Conservation (phyloP, 768 basidiomycete species). For the Russula compacta region DNA sequence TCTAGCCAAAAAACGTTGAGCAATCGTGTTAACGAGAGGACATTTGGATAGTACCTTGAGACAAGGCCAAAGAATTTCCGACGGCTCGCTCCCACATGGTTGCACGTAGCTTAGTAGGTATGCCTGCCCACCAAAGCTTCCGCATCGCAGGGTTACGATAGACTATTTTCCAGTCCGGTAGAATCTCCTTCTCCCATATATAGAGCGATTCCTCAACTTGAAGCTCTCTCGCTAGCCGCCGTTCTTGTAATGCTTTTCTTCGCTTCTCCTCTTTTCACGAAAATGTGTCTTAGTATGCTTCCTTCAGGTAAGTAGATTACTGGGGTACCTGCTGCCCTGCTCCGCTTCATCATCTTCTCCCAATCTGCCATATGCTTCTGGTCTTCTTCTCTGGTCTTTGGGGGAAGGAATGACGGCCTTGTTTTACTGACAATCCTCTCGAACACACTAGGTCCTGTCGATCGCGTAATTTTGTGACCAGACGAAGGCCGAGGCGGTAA, state of each 20-base stretch:
- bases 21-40: neutral
- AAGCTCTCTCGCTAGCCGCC: conserved; percentile 53
- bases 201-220: conserved; percentile 60
- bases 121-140: conserved; percentile 81
- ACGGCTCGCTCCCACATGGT: conserved; percentile 79
- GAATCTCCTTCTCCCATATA: conserved; percentile 69
- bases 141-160: conserved; percentile 54
- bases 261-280: conserved; percentile 55
- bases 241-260: conserved; percentile 50
- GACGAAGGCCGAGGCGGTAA: conserved; percentile 18
- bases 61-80: conserved; percentile 73
- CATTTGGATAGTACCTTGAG: conserved; percentile 49
- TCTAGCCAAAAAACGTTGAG: conserved; percentile 36
- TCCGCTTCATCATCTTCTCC: conserved; percentile 81
- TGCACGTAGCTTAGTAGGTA: conserved; percentile 73
- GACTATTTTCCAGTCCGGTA: conserved; percentile 78
- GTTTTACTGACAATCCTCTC: conserved; percentile 81
- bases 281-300: neutral
- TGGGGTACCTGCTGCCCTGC: conserved; percentile 56
- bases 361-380: conserved; percentile 77
- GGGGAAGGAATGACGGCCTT: conserved; percentile 76
- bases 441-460: conserved; percentile 57
- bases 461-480: conserved; percentile 36
- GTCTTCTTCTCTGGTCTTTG: conserved; percentile 71
- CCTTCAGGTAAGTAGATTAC: neutral